Evolutionary conservation across 2,329 filamentous ascomycete genomes (phyloP), one percentile per base, ranked within the genome.

Genomic region (Alternaria arborescens): DNA sequence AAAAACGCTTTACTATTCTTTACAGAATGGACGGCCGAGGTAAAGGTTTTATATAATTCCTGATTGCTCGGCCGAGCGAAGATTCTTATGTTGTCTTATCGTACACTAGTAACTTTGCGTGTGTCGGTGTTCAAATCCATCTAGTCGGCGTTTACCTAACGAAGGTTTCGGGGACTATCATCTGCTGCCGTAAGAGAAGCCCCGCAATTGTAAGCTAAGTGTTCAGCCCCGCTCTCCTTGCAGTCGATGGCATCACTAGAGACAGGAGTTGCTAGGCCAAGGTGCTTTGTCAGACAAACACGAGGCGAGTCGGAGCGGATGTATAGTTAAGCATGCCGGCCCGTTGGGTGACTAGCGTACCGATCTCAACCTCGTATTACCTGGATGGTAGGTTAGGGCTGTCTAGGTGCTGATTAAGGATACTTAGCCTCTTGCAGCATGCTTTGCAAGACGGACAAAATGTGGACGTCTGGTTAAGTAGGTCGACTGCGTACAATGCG

Each of bases 401-500:
- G 43, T 30, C 43, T 30, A 12, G 12, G 26, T 47, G n/a, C 28
- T 20, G 26, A 20, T 26, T 14, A 18, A 20, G 26, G 12, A 20
- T 42, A 7, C 24, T 26, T 7, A 7, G 24, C 24, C 24, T 26
- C 2, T 26, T 26, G 6, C 24, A 7, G 6, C 24, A 26, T 26
- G 38, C 20, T 52, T 30, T 50, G 51, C 26, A 28, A 58, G 14
- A 43, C 55, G 28, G 47, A 46, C 24, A 47, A 50, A 47, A 32
- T n/a, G 16, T 11, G 44, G 22, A 32, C 30, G 16, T 53, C 38
- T 30, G 28, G 41, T n/a, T 47, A 22, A 8, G 43, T 12, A 32
- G 24, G 63, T 77, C 20, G 82, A 82, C 32, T 20, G 3, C 28
- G 22, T 24, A 24, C 22, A 24, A 24, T 24, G 6, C 11, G 5